Conservation (phyloP, 805 yeast species). For the Cyberlindnera petersonii region DNA sequence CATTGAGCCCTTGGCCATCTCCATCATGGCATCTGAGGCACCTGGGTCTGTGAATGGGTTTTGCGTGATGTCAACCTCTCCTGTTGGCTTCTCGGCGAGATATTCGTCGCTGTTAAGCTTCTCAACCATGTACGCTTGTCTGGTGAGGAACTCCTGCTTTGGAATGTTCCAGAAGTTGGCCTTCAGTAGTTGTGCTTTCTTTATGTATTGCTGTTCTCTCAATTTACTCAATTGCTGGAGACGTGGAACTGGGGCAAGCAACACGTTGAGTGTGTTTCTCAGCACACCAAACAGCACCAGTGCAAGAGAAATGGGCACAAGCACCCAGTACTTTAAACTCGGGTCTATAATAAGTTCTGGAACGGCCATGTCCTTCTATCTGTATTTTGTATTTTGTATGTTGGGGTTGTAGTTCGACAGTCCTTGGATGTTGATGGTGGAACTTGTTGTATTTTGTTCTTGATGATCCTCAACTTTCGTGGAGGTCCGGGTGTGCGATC, state of each 20-base stretch:
- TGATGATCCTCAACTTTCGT: too few species aligned
- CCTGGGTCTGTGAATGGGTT: constrained; percentile 72
- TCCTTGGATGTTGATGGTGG: too few species aligned
- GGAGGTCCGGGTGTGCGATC: too few species aligned
- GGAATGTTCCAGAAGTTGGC: constrained; percentile 51
- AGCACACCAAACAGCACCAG: constrained; percentile 86
- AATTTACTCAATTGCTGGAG: constrained; percentile 46
- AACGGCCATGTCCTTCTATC: too few species aligned
- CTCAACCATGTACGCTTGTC: constrained; percentile 46
- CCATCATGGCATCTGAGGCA: constrained; percentile 67
- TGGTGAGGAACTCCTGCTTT: constrained; percentile 46
- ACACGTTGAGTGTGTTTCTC: constrained; percentile 60
- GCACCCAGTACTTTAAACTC: constrained; percentile 80
- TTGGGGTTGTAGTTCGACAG: too few species aligned
- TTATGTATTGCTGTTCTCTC: constrained; percentile 62
- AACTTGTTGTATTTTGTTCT: too few species aligned
- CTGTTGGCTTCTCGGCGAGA: constrained; percentile 41
- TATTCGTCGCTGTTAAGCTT: constrained; percentile 44
- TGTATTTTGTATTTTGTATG: too few species aligned
- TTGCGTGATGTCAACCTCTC: constrained; percentile 33
- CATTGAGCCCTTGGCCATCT: constrained; percentile 75
- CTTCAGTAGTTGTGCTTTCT: constrained; percentile 55
- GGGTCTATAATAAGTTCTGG: constrained; percentile 74
- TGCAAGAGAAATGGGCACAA: constrained; percentile 82
- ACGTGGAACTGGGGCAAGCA: constrained; percentile 55